phyloP scores from a whole-genome alignment of 2,329 filamentous ascomycete genomes.

The Colletotrichum sp. region DNA sequence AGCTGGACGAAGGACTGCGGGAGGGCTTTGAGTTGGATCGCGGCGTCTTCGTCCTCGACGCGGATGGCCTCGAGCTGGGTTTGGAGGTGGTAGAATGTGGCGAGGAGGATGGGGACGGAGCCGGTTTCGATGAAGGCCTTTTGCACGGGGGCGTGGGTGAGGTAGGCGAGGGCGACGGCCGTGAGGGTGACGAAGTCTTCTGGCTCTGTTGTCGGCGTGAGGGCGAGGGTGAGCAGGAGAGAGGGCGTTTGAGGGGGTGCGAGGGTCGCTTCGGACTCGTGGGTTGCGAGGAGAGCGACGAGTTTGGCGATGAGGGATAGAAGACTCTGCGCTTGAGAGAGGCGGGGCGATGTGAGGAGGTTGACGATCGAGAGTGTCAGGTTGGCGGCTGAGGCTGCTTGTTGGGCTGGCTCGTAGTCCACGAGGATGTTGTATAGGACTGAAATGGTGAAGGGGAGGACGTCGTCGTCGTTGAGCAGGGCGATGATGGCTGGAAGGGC shows the following conservation, averaged over 20 bases:
- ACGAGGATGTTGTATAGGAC: constrained; percentile 68
- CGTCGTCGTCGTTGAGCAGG: constrained; percentile 50
- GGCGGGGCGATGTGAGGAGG: constrained; percentile 51
- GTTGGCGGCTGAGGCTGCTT: constrained; percentile 53
- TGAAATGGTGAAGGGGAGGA: constrained; percentile 60
- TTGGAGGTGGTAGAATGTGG: constrained; percentile 54
- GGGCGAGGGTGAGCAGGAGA: constrained; percentile 56
- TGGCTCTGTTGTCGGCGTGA: constrained; percentile 47
- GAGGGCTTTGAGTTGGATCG: constrained; percentile 50
- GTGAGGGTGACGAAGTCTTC: constrained; percentile 60
- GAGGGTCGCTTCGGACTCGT: constrained; percentile 51
- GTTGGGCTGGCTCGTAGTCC: constrained; percentile 67
- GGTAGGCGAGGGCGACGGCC: constrained; percentile 60
- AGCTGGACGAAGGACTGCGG: constrained; percentile 55
- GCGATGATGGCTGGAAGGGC: constrained; percentile 52
- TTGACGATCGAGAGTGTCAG: constrained; percentile 55
- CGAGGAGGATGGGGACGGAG: constrained; percentile 49
- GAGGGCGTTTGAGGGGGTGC: constrained; percentile 52
- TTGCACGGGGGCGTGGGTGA: constrained; percentile 59
- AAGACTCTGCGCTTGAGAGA: constrained; percentile 45
- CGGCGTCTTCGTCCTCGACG: constrained; percentile 51
- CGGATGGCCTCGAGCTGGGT: constrained; percentile 42
- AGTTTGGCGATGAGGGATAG: constrained; percentile 63
- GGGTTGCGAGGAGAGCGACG: constrained; percentile 56
- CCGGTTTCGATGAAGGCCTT: constrained; percentile 45